These are phyloP conservation scores for Colletotrichum cordylinicola DNA, from an alignment of 2,329 filamentous ascomycete species.

Conservation along the genomic window DNA sequence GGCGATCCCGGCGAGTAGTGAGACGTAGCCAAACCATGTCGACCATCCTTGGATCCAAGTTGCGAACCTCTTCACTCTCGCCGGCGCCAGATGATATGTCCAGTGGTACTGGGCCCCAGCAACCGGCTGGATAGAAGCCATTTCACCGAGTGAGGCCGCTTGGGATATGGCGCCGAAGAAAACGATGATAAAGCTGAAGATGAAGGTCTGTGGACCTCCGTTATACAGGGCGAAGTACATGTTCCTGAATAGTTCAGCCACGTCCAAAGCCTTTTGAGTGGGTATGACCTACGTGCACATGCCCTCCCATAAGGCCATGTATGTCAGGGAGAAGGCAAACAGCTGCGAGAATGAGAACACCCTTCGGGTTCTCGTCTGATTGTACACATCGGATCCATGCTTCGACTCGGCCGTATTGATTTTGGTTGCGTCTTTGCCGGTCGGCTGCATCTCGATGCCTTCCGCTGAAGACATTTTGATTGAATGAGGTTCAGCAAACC, in stretches of 20 bases:
- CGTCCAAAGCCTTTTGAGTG: too few species aligned
- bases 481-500: too few species aligned
- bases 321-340: neutral
- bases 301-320: neutral
- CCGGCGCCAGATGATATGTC: neutral
- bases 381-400: neutral
- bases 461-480: neutral
- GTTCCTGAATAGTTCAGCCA: neutral
- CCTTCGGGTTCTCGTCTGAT: neutral
- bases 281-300: neutral
- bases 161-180: neutral
- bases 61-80: neutral
- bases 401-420: neutral
- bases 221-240: conserved; percentile 8
- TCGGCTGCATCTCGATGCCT: neutral
- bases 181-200: conserved; percentile 1
- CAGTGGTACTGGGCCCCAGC: neutral
- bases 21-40: neutral
- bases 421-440: neutral
- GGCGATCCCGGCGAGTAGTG: neutral
- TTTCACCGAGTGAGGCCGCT: neutral
- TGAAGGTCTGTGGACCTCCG: neutral
- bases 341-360: conserved; percentile 2
- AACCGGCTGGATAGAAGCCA: neutral
- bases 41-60: conserved; percentile 1